These are phyloP conservation scores for Aspergillus sparsus DNA, from an alignment of 495 filamentous ascomycete genomes.

Conservation along the genomic window DNA sequence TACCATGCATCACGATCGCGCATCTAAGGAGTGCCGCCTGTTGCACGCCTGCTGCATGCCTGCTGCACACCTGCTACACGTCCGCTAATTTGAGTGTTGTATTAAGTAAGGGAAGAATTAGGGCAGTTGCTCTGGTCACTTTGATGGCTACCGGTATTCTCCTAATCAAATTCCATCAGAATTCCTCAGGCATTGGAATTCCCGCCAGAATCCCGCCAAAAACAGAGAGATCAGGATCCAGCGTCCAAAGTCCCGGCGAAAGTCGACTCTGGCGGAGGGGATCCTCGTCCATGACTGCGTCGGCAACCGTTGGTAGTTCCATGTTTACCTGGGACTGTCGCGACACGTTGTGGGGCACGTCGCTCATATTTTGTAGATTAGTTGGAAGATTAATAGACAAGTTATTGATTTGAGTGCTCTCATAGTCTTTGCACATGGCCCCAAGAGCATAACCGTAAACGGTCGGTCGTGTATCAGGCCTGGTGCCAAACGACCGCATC, in stretches of 20 bases:
- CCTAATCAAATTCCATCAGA: neutral
- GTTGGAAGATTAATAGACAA: neutral
- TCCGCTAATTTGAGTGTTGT: neutral
- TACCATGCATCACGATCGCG: neutral
- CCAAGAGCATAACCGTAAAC: neutral
- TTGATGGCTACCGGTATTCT: neutral
- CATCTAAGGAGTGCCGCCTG: neutral
- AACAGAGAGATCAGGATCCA: neutral
- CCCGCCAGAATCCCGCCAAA: neutral
- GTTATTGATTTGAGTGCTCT: neutral
- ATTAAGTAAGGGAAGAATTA: neutral
- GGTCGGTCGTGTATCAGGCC: neutral
- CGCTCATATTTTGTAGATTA: neutral
- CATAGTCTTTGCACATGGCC: neutral
- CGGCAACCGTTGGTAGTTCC: neutral
- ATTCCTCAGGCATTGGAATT: neutral
- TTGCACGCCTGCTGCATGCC: no score
- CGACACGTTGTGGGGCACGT: neutral
- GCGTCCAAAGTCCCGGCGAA: neutral
- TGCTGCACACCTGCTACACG: neutral
- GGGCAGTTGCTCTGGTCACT: neutral
- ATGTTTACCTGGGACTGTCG: neutral
- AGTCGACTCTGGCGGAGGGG: neutral
- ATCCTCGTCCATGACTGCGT: neutral
- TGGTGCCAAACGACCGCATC: neutral